These are phyloP conservation scores for Nakaseomyces nivariensis DNA, from an alignment of 1,139 yeast species.

Conservation along the genomic window DNA sequence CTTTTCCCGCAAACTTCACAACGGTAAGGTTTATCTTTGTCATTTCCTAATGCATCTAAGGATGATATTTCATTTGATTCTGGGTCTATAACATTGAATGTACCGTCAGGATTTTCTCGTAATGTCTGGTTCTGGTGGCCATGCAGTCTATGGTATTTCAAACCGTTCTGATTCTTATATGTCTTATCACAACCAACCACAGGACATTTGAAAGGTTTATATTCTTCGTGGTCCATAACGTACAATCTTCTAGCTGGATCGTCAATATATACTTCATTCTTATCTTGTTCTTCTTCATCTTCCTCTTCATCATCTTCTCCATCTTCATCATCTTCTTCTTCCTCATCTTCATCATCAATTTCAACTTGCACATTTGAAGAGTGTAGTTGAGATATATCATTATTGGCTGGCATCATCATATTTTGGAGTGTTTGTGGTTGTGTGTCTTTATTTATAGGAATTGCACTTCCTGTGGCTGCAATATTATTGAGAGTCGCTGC, in stretches of 20 bases:
- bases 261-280: slow-evolving; percentile 52
- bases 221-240: slow-evolving; percentile 85
- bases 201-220: slow-evolving; percentile 94
- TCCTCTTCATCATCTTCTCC: slow-evolving; percentile 25
- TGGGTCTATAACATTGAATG: slow-evolving; percentile 87
- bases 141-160: slow-evolving; percentile 89
- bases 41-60: slow-evolving; percentile 54
- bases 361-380: slow-evolving; percentile 23
- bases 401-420: slow-evolving; percentile 2
- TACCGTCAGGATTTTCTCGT: slow-evolving; percentile 86
- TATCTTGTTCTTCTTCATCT: slow-evolving; percentile 3
- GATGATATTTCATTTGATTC: slow-evolving; percentile 55
- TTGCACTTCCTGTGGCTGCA: background rate
- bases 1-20: slow-evolving; percentile 98
- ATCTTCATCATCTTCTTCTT: slow-evolving; percentile 29
- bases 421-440: slow-evolving; percentile 10
- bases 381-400: background rate
- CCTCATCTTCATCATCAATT: slow-evolving; percentile 30
- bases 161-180: slow-evolving; percentile 93
- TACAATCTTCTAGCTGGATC: slow-evolving; percentile 93
- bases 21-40: slow-evolving; percentile 94
- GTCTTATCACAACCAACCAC: slow-evolving; percentile 97
- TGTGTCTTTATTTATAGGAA: slow-evolving; percentile 6
- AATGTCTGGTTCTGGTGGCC: slow-evolving; percentile 95
- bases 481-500: background rate